Evolutionary conservation across 495 filamentous ascomycete species (phyloP), one percentile per base, ranked within the genome.

Genomic region (Aspergillus kassunensis): DNA sequence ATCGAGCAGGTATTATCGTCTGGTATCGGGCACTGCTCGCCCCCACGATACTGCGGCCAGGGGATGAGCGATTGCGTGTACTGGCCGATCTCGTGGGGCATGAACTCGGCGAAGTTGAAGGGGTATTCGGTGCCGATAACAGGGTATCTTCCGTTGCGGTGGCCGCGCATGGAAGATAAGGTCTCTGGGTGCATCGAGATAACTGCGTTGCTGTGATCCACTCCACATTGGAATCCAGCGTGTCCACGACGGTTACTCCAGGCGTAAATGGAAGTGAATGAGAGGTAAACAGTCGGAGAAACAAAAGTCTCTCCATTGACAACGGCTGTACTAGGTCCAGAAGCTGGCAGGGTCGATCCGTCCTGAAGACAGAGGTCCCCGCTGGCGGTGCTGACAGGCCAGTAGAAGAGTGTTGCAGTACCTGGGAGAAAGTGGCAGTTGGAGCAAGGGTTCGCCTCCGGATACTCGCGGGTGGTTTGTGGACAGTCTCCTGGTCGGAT

Each of bases 401-500:
- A 65, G 57, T 62, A 65, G 44, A 60, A 65, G 36, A 65, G 43
- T n/a, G 62, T 65, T 7, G 62, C 62, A 4, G 53, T 57, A n/a
- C 30, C 59, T 4, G 62, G 62, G 43, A 65, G 53, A 35, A 58
- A 60, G 40, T 62, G 62, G 40, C 59, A 65, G 11, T 35, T 36
- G 4, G 57, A 42, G 48, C 62, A 65, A 5, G 57, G 56, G 21
- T 65, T 45, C 25, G 39, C 39, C 15, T 60, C 59, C 18, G 56
- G 46, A 35, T 61, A 57, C 8, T 45, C 33, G 16, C 44, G 34
- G 10, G 35, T 23, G 0, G 59, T 50, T 2, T 42, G 23, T 1
- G 59, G 59, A 41, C 62, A 65, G 24, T 48, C 16, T 2, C 15
- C 8, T 0, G 62, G 59, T 7, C 20, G 31, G 40, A 62, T 56